Conservation (phyloP, 2,329 filamentous ascomycete genomes). For the Penicillium sp. region DNA sequence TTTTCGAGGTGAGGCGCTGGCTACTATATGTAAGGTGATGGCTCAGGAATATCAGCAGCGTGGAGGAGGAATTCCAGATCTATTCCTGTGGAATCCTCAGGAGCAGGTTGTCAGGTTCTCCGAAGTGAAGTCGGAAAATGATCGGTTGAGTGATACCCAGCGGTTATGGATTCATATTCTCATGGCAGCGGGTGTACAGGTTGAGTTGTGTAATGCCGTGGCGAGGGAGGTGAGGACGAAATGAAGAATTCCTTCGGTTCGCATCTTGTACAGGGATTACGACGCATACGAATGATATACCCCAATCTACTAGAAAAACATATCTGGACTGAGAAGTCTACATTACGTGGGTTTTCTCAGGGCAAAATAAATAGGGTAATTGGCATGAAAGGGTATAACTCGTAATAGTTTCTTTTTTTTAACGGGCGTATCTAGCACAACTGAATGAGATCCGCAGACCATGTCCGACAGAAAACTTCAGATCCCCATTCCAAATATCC, state of each 20-base stretch:
- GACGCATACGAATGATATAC: conserved; percentile 1
- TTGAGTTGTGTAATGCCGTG: conserved; percentile 73
- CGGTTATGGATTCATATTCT: conserved; percentile 95
- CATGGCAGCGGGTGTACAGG: conserved; percentile 75
- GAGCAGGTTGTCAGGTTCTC: conserved; percentile 69
- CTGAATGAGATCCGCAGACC: conserved; percentile 6
- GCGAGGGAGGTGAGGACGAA: conserved; percentile 53
- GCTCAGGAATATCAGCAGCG: conserved; percentile 89
- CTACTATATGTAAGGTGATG: conserved; percentile 85
- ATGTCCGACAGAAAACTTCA: conserved; percentile 2
- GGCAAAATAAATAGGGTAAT: conserved; percentile 4
- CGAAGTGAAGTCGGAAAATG: conserved; percentile 81
- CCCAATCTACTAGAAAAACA: not conserved
- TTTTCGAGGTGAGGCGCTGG: conserved; percentile 77
- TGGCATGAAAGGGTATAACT: conserved; percentile 19
- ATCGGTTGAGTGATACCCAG: conserved; percentile 93
- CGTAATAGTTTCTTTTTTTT: conserved; percentile 25
- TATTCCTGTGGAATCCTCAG: conserved; percentile 76
- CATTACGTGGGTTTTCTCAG: not conserved
- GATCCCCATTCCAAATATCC: conserved; percentile 14
- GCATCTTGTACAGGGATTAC: not conserved
- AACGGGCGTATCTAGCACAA: conserved; percentile 21
- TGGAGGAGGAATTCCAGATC: conserved; percentile 84
- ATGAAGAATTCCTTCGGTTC: not conserved
- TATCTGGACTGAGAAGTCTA: not conserved